These are phyloP conservation scores for Lactifluus pinguis DNA, from an alignment of 768 basidiomycete species.

Conservation along the genomic window DNA sequence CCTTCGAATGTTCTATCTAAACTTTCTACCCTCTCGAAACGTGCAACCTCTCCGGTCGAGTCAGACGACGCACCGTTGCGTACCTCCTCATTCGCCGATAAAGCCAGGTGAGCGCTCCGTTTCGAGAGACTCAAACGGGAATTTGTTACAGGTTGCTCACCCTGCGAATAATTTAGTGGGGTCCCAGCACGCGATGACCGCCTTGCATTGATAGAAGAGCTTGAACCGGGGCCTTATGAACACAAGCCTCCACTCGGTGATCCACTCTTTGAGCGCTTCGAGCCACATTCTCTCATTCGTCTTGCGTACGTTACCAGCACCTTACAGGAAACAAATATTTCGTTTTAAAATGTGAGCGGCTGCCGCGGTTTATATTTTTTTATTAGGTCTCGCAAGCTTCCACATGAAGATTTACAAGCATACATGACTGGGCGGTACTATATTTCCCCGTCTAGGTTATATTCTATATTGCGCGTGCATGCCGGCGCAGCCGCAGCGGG, in stretches of 20 bases:
- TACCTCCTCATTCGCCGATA: conserved; percentile 21
- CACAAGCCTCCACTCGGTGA: conserved; percentile 66
- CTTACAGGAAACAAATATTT: neutral
- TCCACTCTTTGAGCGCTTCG: conserved; percentile 65
- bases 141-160: neutral
- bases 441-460: conserved; percentile 80
- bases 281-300: conserved; percentile 87
- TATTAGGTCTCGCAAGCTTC: conserved; percentile 58
- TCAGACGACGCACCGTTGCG: neutral
- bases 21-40: conserved; percentile 33
- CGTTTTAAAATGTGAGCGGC: neutral
- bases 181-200: conserved; percentile 41
- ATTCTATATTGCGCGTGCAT: conserved; percentile 72
- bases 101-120: conserved; percentile 15
- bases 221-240: conserved; percentile 70
- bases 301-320: conserved; percentile 51
- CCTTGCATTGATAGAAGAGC: conserved; percentile 64
- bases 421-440: conserved; percentile 80
- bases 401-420: conserved; percentile 72
- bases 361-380: neutral
- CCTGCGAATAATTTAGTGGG: conserved; percentile 1
- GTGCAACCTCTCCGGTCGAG: conserved; percentile 5
- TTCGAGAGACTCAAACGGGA: neutral
- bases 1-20: conserved; percentile 48
- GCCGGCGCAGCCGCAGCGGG: conserved; percentile 28